These are phyloP conservation scores for Solanum corneliomulleri DNA, from an alignment of 257 asterid genomes.

Conservation along the genomic window DNA sequence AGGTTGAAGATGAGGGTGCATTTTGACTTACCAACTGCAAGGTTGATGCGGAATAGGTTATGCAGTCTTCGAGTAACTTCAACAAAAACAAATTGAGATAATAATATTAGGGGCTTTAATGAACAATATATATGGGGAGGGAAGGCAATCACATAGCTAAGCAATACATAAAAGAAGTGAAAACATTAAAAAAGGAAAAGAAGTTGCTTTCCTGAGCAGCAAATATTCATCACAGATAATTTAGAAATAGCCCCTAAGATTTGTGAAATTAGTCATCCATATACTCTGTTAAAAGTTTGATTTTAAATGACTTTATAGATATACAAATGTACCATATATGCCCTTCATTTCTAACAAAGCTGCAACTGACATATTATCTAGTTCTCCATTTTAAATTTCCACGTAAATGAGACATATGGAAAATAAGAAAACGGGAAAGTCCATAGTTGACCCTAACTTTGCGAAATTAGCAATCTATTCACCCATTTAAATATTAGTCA, in stretches of 20 bases:
- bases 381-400: not conserved
- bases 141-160: not conserved
- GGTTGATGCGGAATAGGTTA: slow-evolving; percentile 7
- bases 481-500: not conserved
- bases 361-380: not conserved
- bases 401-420: not conserved
- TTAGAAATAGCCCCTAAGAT: not conserved
- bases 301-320: not conserved
- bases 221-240: not conserved
- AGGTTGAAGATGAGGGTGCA: not conserved
- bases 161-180: not conserved
- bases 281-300: no score
- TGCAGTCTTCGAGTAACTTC: slow-evolving; percentile 41
- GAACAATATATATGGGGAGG: not conserved
- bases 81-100: slow-evolving; percentile 8
- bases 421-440: not conserved
- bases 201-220: not conserved
- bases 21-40: slow-evolving; percentile 30
- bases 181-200: not conserved
- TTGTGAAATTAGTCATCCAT: not conserved
- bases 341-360: not conserved
- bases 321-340: not conserved
- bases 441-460: not conserved
- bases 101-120: not conserved
- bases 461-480: not conserved